Conservation (phyloP, 179 eudicot species). For the Silene vulgaris region DNA sequence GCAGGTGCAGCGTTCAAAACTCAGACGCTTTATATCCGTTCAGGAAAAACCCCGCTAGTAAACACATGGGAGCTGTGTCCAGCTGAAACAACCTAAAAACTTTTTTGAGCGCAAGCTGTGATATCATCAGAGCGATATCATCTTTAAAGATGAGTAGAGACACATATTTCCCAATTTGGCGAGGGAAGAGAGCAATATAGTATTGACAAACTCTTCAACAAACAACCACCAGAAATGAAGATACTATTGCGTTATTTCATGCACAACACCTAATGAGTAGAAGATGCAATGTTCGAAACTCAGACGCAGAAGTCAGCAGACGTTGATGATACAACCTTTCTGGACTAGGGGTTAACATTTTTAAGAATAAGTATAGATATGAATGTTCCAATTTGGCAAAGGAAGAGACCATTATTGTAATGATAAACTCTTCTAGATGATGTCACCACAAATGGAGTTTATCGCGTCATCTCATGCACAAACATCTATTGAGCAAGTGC, state of each 20-base stretch:
- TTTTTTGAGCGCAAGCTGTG: neutral
- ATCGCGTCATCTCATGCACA: slow-evolving; percentile 23
- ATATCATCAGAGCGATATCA: neutral
- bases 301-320: neutral
- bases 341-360: too few species aligned
- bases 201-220: neutral
- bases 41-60: too few species aligned
- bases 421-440: neutral
- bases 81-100: neutral
- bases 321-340: neutral
- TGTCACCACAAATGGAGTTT: slow-evolving; percentile 6
- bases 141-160: neutral
- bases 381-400: slow-evolving; percentile 1
- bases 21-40: too few species aligned
- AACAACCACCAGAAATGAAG: slow-evolving; percentile 9
- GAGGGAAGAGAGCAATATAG: neutral
- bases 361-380: neutral
- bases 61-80: too few species aligned
- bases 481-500: slow-evolving; percentile 17
- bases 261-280: slow-evolving; percentile 18
- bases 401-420: slow-evolving; percentile 8
- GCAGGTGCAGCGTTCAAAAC: slow-evolving; percentile 15
- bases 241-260: slow-evolving; percentile 18
- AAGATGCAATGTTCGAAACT: slow-evolving; percentile 19
- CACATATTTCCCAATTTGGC: neutral